phyloP scores from a whole-genome alignment of 129 eudicot genomes.

The Tagetes erecta region DNA sequence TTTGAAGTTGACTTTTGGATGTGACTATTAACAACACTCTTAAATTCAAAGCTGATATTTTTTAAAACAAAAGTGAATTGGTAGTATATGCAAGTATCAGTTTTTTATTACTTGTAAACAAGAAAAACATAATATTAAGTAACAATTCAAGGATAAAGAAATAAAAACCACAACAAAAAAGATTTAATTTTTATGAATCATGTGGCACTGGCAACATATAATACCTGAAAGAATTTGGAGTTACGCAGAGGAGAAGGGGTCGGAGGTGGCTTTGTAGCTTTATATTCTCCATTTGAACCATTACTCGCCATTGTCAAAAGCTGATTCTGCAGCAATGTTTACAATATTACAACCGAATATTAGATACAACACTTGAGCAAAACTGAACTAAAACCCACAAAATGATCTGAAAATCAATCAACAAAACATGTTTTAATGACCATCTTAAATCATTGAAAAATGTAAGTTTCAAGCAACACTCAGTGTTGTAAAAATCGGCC shows the following conservation, averaged over 20 bases:
- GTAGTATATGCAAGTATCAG: not conserved
- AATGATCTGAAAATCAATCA: slow-evolving; percentile 8
- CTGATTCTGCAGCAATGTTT: slow-evolving; percentile 23
- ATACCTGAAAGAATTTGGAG: slow-evolving; percentile 82
- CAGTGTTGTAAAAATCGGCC: too few relatives aligned
- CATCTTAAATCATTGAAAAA: not conserved
- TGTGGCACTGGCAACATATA: not conserved
- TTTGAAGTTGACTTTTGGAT: too few relatives aligned
- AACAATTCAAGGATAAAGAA: slow-evolving; percentile 2
- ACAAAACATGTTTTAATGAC: not conserved
- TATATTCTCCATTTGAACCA: slow-evolving; percentile 55
- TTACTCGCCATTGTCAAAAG: slow-evolving; percentile 50
- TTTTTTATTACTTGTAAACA: not conserved
- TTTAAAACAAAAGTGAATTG: not conserved
- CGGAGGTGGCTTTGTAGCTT: slow-evolving; percentile 78
- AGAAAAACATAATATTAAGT: not conserved
- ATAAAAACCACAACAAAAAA: not conserved
- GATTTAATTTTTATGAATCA: not conserved
- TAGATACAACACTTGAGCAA: not conserved
- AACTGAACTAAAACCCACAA: not conserved
- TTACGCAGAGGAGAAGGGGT: slow-evolving; percentile 81
- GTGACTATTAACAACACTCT: not conserved
- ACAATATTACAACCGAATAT: not conserved
- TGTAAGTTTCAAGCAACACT: not conserved
- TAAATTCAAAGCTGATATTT: not conserved